These are phyloP conservation scores for Pseudocercospora pini-densiflorae DNA, from an alignment of 2,329 filamentous ascomycete species.

Conservation along the genomic window DNA sequence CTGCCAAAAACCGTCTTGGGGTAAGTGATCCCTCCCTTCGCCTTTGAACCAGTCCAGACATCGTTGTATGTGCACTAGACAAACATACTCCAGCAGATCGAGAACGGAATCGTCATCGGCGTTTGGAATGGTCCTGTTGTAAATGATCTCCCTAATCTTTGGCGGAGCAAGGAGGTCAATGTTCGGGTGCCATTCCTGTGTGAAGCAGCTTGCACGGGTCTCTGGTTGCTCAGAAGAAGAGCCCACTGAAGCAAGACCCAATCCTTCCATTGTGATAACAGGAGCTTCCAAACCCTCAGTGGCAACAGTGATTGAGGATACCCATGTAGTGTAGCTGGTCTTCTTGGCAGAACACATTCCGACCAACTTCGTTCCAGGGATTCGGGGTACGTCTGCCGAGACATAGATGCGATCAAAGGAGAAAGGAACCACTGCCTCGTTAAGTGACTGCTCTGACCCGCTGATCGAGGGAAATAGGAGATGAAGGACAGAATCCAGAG, in stretches of 20 bases:
- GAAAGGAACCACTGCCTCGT: conserved; percentile 21
- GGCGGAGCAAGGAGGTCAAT: conserved; percentile 15
- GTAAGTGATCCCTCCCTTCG: conserved; percentile 9
- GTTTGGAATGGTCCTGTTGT: conserved; percentile 18
- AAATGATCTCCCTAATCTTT: conserved; percentile 14
- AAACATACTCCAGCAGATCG: conserved; percentile 17
- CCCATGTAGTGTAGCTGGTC: conserved; percentile 14
- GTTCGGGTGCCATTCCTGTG: conserved; percentile 16
- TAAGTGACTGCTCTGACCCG: conserved; percentile 14
- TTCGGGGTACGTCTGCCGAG: conserved; percentile 9
- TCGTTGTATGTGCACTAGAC: conserved; percentile 15
- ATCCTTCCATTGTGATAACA: conserved; percentile 13
- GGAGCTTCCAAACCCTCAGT: conserved; percentile 1
- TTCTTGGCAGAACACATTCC: conserved; percentile 9
- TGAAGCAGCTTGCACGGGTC: conserved; percentile 14
- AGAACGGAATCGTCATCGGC: conserved; percentile 20
- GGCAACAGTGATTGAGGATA: conserved; percentile 7
- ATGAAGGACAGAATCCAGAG: conserved; percentile 62
- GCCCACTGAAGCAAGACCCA: conserved; percentile 16
- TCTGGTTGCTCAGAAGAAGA: conserved; percentile 15
- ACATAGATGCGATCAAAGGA: conserved; percentile 21
- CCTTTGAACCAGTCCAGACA: conserved; percentile 15
- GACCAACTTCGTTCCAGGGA: conserved; percentile 1
- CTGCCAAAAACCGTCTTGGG: conserved; percentile 13
- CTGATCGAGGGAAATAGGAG: conserved; percentile 14